Conservation (phyloP, 163 green algal species). For the Trebouxia gelatinosa region DNA sequence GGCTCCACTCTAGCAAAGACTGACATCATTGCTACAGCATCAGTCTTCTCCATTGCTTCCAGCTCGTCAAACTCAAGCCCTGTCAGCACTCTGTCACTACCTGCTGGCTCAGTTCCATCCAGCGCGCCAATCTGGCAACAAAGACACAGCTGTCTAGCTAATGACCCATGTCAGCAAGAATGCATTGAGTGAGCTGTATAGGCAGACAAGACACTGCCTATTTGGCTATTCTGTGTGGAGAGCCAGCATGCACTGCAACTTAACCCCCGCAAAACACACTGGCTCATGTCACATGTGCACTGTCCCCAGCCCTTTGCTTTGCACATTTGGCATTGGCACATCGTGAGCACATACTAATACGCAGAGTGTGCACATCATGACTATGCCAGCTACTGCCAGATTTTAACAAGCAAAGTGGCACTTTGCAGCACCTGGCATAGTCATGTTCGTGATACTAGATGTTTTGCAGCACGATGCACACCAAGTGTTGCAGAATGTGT, state of each 20-base stretch:
- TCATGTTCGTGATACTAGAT: no score
- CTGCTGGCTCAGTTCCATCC: not conserved
- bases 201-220: not conserved
- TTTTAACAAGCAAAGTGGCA: no score
- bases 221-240: not conserved
- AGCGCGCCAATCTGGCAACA: constrained; percentile 30
- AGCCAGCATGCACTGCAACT: not conserved
- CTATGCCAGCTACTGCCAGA: no score
- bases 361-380: no score
- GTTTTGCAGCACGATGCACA: no score
- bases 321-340: no score
- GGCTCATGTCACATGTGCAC: no score
- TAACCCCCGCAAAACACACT: not conserved
- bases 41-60: constrained; percentile 40
- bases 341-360: no score
- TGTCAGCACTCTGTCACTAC: constrained; percentile 17
- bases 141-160: no score
- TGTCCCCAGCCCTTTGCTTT: no score
- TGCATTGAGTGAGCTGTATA: not conserved
- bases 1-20: constrained; percentile 89
- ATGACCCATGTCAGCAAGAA: not conserved
- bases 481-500: no score
- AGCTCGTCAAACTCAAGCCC: constrained; percentile 84
- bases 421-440: no score
- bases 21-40: constrained; percentile 49